These are phyloP conservation scores for Diaporthe longicolla DNA, from an alignment of 2,329 filamentous ascomycete species.

Conservation along the genomic window DNA sequence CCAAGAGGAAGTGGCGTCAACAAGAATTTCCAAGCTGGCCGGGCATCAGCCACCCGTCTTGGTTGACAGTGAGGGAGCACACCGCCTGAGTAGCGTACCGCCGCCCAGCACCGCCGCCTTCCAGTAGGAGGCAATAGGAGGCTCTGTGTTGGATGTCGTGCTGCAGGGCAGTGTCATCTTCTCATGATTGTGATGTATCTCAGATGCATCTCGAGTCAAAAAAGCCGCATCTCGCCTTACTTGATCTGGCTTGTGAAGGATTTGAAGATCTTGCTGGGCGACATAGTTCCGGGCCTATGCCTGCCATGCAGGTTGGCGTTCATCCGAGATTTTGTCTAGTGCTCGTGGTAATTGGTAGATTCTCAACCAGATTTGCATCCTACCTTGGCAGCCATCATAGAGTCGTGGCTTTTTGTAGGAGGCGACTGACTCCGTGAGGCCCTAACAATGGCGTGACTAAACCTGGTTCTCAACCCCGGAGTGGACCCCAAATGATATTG, in stretches of 20 bases:
- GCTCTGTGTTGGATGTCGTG: conserved; percentile 11
- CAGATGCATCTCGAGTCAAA: conserved; percentile 29
- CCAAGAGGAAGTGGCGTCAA: conserved; percentile 24
- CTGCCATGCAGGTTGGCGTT: not conserved
- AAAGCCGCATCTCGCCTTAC: conserved; percentile 16
- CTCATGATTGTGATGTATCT: conserved; percentile 29
- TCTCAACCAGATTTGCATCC: conserved; percentile 12
- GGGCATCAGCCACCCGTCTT: conserved; percentile 30
- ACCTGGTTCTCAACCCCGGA: conserved; percentile 16
- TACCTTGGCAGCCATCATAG: conserved; percentile 28
- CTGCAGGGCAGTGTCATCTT: conserved; percentile 24
- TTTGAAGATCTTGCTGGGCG: conserved; percentile 25
- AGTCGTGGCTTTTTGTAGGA: conserved; percentile 12
- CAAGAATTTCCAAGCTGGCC: not conserved
- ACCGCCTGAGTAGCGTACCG: not conserved
- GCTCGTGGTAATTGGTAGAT: conserved; percentile 10
- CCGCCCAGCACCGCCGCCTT: not conserved
- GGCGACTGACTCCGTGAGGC: conserved; percentile 25
- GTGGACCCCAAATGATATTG: conserved; percentile 16
- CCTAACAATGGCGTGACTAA: conserved; percentile 31
- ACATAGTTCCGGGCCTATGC: not conserved
- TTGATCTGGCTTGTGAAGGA: conserved; percentile 16
- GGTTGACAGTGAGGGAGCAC: conserved; percentile 24
- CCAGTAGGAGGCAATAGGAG: not conserved
- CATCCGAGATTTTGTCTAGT: conserved; percentile 31